Evolutionary conservation across 2,329 filamentous ascomycete genomes (phyloP), one percentile per base, ranked within the genome.

Genomic region (Apiospora aurea): DNA sequence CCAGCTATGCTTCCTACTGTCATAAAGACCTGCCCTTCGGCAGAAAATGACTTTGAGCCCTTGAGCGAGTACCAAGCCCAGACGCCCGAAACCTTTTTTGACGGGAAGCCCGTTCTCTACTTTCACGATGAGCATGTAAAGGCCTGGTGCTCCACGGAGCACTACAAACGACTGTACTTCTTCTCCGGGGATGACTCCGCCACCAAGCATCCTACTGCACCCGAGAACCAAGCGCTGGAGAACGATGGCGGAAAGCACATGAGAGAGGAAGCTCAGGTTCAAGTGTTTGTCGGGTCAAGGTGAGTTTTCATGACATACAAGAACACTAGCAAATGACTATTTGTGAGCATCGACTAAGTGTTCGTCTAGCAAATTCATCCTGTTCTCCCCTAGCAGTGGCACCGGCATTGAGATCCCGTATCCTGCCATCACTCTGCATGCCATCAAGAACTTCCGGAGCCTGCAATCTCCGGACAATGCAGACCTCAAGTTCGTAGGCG

Each of bases 381-480:
- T 95, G 73, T 95, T 90, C 83, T 92, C 91, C 75, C 81, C 83
- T 16, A 80, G 86, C 4, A 87, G 85, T 16, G 84, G 85, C 47
- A 86, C 83, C 24, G 93, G 93, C 74, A 82, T 94, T 64, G 87
- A 89, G 53, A 92, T 95, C 75, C 90, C 92, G 0, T 96, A 95
- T 81, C 92, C 91, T 3, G 85, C 89, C 73, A 93, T 96, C 79
- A 91, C 91, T 29, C 90, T 95, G 21, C 93, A 95, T 79, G 93
- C 92, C 0, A 89, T 93, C 76, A 92, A 94, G 81, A 88, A 90
- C 71, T 84, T 88, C 77, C 77, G 80, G 78, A 69, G 71, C 73
- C 73, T 81, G n/a, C 74, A 77, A 47, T 80, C 83, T 64, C 79
- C 83, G 41, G 81, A 83, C 26, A 80, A 82, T 51, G 72, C 77